phyloP scores from a whole-genome alignment of 306 rosid species.

The Prunus mume region DNA sequence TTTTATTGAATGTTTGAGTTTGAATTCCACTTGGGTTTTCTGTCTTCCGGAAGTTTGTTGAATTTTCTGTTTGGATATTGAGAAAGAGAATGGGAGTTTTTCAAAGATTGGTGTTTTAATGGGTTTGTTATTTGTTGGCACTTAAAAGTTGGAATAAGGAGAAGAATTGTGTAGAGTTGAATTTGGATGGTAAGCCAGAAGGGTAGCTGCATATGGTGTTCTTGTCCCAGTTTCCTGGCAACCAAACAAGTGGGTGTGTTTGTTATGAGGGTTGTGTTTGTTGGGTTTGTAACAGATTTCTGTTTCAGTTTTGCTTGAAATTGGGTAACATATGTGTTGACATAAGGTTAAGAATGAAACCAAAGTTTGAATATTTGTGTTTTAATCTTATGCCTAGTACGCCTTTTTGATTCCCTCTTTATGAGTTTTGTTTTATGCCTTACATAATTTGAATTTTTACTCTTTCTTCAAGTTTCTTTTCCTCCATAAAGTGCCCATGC shows the following conservation, averaged over 20 bases:
- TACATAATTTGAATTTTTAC: neutral
- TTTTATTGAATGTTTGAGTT: conserved; percentile 17
- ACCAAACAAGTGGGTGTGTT: conserved; percentile 26
- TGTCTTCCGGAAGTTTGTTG: neutral
- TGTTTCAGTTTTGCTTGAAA: conserved; percentile 25
- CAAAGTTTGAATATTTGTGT: conserved; percentile 3
- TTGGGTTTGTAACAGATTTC: conserved; percentile 35
- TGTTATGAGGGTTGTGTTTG: conserved; percentile 23
- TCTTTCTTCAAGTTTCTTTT: neutral
- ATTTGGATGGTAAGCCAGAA: neutral
- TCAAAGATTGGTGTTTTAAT: neutral
- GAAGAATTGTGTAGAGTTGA: neutral
- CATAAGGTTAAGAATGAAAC: conserved; percentile 5
- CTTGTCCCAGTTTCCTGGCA: conserved; percentile 1
- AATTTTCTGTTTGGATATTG: conserved; percentile 11
- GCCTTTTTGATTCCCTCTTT: conserved; percentile 1
- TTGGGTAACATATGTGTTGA: conserved; percentile 22
- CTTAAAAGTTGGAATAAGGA: neutral
- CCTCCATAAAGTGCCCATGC: neutral
- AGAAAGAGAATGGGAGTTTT: neutral
- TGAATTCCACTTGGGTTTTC: conserved; percentile 11
- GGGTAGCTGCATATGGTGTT: conserved; percentile 1
- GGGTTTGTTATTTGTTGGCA: conserved; percentile 4
- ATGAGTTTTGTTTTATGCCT: neutral
- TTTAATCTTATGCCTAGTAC: neutral